Evolutionary conservation across 768 basidiomycete genomes (phyloP), one percentile per base, ranked within the genome.

Genomic region (Postia placenta): DNA sequence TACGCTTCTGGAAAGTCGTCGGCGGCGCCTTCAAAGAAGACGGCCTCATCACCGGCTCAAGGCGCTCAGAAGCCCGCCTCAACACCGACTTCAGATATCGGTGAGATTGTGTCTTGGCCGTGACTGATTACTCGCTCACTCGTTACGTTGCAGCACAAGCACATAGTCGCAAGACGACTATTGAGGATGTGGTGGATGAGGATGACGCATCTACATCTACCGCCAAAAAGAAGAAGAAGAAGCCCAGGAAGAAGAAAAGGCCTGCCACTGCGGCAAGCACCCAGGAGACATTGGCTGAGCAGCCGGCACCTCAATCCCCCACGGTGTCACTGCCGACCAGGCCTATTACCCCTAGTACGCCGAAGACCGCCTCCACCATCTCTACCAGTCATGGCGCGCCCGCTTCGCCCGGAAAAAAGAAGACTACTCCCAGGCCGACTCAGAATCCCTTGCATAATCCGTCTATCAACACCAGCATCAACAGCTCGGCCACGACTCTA

Each of bases 161-260:
- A 42, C 68, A 63, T 56, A 71, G 65, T 52, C 67, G 66, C 43
- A 73, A 70, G 58, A 71, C 76, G 12, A 85, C 83, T 0, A 73
- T 85, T 7, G 87, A 87, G 57, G 85, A 90, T 36, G 82, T 79
- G 0, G 83, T 85, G 43, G 88, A 87, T 42, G 85, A 85, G 59
- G 83, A 79, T 27, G 75, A 74, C 3, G 66, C 64, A 1, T 47
- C 59, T 0, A 57, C 68, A 2, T 42, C 64, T 1, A 66, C 72
- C 1, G 60, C 69, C 40, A 87, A 87, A 71, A 87, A 85, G 64
- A 85, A 87, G 65, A 83, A 83, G 64, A 85, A 84, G 67, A 87
- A 85, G 56, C 67, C 75, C 19, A 87, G 84, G 70, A 89, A 87
- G 63, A 87, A 83, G 66, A 81, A 78, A 64, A 66, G 67, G 47